Base-by-base conservation (phyloP, 257 asterid species). In the Ilex asprella region DNA sequence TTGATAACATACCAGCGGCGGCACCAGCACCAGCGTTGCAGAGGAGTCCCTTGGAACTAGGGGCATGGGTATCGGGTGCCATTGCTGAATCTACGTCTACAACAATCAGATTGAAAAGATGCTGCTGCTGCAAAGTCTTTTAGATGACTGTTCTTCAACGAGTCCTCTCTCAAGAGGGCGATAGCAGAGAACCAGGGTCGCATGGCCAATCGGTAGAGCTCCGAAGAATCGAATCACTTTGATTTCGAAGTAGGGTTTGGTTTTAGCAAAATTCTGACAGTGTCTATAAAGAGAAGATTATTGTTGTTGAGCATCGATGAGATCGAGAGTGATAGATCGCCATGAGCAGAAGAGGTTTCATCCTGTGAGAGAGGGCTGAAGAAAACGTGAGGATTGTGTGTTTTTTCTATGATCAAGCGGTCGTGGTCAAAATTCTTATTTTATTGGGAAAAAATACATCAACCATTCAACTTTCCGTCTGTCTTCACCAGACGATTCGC, bases 21-120 rank as follows among this genome's bases (percentile, higher is more conserved):
- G 95, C 96, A 58, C 98, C 98, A 12, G 96, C 96, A 61, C 86
- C 95, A 27, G 96, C 98, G 74, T 91, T 88, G 81, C 96, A 91
- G 43, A 91, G 84, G 44, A 86, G 67, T 54, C 86, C 88, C 79
- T 69, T 82, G 31, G 89, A 80, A 47, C 80, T 82, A 78, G 83
- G 84, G 67, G 76, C 76, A 70, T 84, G 96, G 72, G 86, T 43
- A 51, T 88, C 89, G 57, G 69, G 83, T 49, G 76, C 77, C 95
- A 88, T 86, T 65, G 80, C 55, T 67, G 56, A 70, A 70, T 62
- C 78, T 41, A 41, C 7, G 12, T 41, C 47, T 59, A 61, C 71
- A 67, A 55, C 68, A 60, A 76, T 70, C 71, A 56, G 69, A 73
- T 74, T 39, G 27, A 21, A 21, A 21, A 21, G 27, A 21, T 21